Conservation (phyloP, 805 yeast genomes). For the Suhomyces sp. region DNA sequence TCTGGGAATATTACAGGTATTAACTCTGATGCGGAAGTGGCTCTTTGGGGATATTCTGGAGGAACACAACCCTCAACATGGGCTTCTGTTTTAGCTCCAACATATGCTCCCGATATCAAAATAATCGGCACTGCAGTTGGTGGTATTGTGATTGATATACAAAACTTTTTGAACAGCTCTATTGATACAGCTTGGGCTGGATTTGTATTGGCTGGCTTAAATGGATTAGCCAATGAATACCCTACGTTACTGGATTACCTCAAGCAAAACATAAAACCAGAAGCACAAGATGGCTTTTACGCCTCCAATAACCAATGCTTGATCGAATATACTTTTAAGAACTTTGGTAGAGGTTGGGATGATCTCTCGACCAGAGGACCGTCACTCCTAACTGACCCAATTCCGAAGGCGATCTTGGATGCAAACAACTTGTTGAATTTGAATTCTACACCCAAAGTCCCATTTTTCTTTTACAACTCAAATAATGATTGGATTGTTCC, state of each 20-base stretch:
- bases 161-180: conserved; percentile 27
- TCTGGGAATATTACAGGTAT: conserved; percentile 16
- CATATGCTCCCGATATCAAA: conserved; percentile 23
- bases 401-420: too few species aligned
- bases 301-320: background rate
- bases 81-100: conserved; percentile 24
- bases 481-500: conserved; percentile 14
- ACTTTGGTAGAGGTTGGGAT: too few species aligned
- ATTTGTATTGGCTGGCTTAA: conserved; percentile 26
- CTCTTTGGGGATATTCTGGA: conserved; percentile 25
- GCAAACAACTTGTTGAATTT: conserved; percentile 2
- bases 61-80: conserved; percentile 24
- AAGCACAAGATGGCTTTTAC: background rate
- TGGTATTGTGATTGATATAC: conserved; percentile 35
- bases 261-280: conserved; percentile 5
- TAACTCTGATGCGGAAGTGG: conserved; percentile 13
- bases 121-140: conserved; percentile 34
- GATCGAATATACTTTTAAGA: too few species aligned
- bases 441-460: conserved; percentile 11
- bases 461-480: conserved; percentile 13
- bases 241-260: conserved; percentile 17
- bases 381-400: too few species aligned
- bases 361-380: too few species aligned
- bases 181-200: conserved; percentile 29
- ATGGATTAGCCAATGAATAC: conserved; percentile 31